These are phyloP conservation scores for Auxenochlorella protothecoides DNA, from an alignment of 139 green algal genomes.

Conservation along the genomic window DNA sequence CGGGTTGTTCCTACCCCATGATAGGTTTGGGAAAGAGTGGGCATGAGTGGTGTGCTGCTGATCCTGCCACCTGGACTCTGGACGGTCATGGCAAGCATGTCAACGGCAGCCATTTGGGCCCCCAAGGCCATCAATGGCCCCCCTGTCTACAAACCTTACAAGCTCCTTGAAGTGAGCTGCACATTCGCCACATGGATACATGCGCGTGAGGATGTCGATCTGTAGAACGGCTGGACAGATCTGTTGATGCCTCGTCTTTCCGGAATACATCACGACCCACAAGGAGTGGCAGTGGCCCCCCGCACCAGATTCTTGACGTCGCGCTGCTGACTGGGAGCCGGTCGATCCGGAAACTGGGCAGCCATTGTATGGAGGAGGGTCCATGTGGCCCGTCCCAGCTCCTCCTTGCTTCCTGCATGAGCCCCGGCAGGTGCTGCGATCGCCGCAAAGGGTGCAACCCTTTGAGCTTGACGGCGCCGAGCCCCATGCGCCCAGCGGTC, in stretches of 20 bases:
- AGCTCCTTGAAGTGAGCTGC: conserved; percentile 77
- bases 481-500: no score
- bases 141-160: conserved; percentile 33
- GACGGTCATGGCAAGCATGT: no score
- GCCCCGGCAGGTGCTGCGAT: no score
- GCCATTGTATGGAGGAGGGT: conserved; percentile 86
- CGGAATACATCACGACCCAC: no score
- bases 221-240: neutral
- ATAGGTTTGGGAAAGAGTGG: no score
- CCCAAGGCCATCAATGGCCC: no score
- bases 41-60: neutral
- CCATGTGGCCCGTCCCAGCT: conserved; percentile 84
- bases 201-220: conserved; percentile 63
- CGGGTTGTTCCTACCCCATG: conserved; percentile 9
- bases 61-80: no score
- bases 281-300: neutral
- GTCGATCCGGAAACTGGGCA: conserved; percentile 77
- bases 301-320: conserved; percentile 48
- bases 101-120: no score
- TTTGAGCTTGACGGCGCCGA: no score
- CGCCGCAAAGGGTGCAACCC: no score
- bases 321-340: conserved; percentile 65
- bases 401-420: conserved; percentile 29
- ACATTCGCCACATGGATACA: conserved; percentile 92
- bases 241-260: no score